phyloP scores from a whole-genome alignment of 768 basidiomycete species.

The Leccinum barrowsii region DNA sequence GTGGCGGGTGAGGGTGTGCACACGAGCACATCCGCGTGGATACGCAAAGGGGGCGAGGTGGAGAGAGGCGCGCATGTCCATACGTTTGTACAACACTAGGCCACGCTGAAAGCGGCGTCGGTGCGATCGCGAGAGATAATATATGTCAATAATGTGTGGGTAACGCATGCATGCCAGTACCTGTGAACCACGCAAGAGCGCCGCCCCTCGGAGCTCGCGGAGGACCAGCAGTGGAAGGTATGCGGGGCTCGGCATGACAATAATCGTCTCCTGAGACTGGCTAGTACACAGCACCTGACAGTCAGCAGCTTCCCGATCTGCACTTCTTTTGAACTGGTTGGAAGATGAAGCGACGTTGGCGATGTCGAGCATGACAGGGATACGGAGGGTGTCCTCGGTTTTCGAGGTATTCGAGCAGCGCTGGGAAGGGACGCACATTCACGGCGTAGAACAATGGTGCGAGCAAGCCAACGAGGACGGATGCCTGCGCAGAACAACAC shows the following conservation, averaged over 20 bases:
- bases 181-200: conserved; percentile 88
- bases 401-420: conserved; percentile 76
- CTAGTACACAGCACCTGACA: conserved; percentile 84
- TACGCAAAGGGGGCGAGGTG: too few relatives aligned
- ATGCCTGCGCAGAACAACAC: conserved; percentile 76
- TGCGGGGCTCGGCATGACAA: conserved; percentile 62
- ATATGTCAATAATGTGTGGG: conserved; percentile 76
- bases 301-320: conserved; percentile 80
- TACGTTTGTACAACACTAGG: too few relatives aligned
- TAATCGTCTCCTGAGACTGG: conserved; percentile 89
- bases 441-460: conserved; percentile 79
- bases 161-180: conserved; percentile 70
- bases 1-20: too few relatives aligned
- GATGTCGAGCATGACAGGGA: conserved; percentile 85
- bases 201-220: conserved; percentile 70
- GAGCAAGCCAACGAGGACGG: conserved; percentile 67
- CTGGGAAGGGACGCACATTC: conserved; percentile 70
- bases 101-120: conserved; percentile 41
- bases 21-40: too few relatives aligned
- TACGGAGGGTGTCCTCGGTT: conserved; percentile 80
- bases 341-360: conserved; percentile 84
- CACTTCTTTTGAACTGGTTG: conserved; percentile 52
- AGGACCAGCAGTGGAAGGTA: conserved; percentile 67
- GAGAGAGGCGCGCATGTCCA: too few relatives aligned
- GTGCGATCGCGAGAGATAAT: conserved; percentile 61